Base-by-base conservation (phyloP, 2,329 filamentous ascomycete genomes). In the Colletotrichum coccodes region DNA sequence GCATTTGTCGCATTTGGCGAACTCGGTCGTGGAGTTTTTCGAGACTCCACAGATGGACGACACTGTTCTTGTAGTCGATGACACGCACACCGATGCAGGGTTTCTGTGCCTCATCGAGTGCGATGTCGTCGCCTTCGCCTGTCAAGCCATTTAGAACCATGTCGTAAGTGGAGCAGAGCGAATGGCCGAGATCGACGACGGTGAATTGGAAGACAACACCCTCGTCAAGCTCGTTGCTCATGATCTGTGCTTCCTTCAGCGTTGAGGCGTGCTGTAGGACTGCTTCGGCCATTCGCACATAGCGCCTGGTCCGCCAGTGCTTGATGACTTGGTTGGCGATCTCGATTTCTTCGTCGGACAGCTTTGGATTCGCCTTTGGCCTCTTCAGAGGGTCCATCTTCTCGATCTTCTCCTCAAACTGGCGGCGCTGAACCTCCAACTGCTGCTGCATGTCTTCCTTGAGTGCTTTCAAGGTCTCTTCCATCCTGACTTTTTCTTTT, bases 181-280 rank as follows among this genome's bases (percentile, higher is more conserved):
- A 91, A 75, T 99, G 95, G 1, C 96, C 96, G 71, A 92, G 85
- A 75, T 98, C 95, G 36, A 98, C 90, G 64, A 98, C 91, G 14
- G 94, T 92, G 77, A 98, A 99, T 79, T 99, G 96, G 78, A 99
- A 98, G 23, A 95, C 91, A 9, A 98, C 93, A 72, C 90, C 90
- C 78, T 98, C 96, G 73, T 96, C 93, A 83, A 99, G 92, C 75
- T 97, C 94, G 74, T 97, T 95, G 82, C 95, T 97, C 94, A 99
- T 96, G 70, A 99, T 91, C 77, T 99, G 96, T 1, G 96, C 96
- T 80, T 99, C 96, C 78, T 99, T 99, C 67, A 99, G 81, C 32
- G 91, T 89, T 8, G 93, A 90, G 3, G 95, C 95, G 77, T 97
- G 92, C 76, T 97, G 94, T 52, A 99, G 84, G 32, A 98, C 91